A percentile compares a stretch with the other conserved stretches of the same genome.
phyloP scores from a whole-genome alignment of 345 rosid species.

The Anacardium occidentale region DNA sequence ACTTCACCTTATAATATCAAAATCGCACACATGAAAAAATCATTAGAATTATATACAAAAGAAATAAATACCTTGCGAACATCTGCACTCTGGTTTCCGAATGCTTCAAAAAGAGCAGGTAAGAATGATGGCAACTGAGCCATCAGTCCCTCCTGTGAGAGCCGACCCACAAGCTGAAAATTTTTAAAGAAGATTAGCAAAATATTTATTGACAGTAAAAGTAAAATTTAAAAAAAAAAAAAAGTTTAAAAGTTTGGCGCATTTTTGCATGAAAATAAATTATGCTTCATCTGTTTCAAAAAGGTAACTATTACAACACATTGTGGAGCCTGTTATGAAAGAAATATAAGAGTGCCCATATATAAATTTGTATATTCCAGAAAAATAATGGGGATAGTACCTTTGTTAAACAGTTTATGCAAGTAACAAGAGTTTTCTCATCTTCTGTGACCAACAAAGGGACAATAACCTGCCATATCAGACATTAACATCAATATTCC shows the following conservation, averaged over 20 bases:
- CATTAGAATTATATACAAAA: neutral
- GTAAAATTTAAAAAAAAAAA: too few species aligned
- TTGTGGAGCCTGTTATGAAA: neutral
- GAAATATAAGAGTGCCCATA: neutral
- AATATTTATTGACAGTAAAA: neutral
- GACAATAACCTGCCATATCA: constrained; percentile 65
- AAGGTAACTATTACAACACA: too few species aligned
- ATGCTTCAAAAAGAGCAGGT: constrained; percentile 96
- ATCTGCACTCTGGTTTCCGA: constrained; percentile 95
- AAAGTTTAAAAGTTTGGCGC: neutral
- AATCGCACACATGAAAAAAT: neutral
- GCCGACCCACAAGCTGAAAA: constrained; percentile 87
- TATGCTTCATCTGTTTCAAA: constrained; percentile 8
- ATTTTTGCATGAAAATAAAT: neutral
- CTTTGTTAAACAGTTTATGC: constrained; percentile 95
- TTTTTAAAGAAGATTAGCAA: constrained; percentile 19
- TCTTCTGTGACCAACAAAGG: constrained; percentile 91
- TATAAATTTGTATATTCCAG: neutral
- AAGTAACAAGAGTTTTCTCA: constrained; percentile 86
- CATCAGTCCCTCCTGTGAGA: constrained; percentile 85
- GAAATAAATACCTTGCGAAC: constrained; percentile 76
- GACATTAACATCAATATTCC: constrained; percentile 16
- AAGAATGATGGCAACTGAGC: constrained; percentile 79
- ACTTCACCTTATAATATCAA: neutral
- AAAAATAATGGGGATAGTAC: constrained; percentile 31